A percentile compares a stretch with the other conserved stretches of the same genome.
Conservation (phyloP, 495 filamentous ascomycete genomes). For the Trichoderma erinaceum region DNA sequence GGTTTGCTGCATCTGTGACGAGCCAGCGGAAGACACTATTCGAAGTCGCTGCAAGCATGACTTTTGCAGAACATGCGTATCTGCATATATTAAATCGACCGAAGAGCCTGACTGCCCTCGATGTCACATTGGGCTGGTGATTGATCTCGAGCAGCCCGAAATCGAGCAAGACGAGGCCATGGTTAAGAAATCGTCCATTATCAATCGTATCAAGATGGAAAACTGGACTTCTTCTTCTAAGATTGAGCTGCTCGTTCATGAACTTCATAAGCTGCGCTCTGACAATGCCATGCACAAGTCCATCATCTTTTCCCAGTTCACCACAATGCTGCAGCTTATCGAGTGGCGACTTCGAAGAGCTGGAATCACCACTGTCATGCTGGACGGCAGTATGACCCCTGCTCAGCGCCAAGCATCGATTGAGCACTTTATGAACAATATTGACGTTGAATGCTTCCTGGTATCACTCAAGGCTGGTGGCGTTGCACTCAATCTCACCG, state of each 20-base stretch:
- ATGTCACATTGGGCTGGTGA: conserved; percentile 82
- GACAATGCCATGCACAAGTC: conserved; percentile 91
- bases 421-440: conserved; percentile 86
- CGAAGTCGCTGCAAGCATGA: conserved; percentile 87
- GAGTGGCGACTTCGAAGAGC: conserved; percentile 94
- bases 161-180: conserved; percentile 78
- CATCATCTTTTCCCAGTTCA: conserved; percentile 97
- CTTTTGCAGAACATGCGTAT: conserved; percentile 87
- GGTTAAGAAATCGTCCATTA: conserved; percentile 90
- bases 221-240: conserved; percentile 97
- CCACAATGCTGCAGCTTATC: conserved; percentile 93
- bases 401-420: conserved; percentile 87
- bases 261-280: conserved; percentile 79
- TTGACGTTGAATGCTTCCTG: conserved; percentile 87
- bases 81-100: conserved; percentile 72
- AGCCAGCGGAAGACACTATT: conserved; percentile 90
- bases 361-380: conserved; percentile 95
- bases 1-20: conserved; percentile 91
- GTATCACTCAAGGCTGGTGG: conserved; percentile 94
- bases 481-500: conserved; percentile 89
- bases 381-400: conserved; percentile 93
- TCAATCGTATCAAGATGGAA: conserved; percentile 95
- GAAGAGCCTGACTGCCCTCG: conserved; percentile 77
- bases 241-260: conserved; percentile 92
- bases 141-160: conserved; percentile 89